These are phyloP conservation scores for Vanderwaltozyma verrucispora DNA, from an alignment of 805 yeast genomes.

Conservation along the genomic window DNA sequence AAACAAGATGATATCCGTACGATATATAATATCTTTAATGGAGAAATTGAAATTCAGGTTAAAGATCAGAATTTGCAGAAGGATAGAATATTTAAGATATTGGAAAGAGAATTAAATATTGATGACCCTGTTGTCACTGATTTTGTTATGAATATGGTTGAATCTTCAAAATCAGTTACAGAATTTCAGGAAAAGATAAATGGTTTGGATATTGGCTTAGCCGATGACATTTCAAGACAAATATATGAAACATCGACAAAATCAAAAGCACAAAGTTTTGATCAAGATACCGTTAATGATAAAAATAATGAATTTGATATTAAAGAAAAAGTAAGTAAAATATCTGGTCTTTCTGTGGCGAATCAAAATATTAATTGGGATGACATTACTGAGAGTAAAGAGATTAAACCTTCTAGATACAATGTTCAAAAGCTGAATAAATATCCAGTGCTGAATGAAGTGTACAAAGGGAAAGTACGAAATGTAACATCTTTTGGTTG, in stretches of 20 bases:
- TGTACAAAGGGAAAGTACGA: conserved; percentile 53
- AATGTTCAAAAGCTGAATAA: conserved; percentile 10
- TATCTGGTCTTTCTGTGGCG: conserved; percentile 7
- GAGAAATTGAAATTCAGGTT: not conserved
- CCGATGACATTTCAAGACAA: conserved; percentile 3
- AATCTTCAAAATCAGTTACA: conserved; percentile 4
- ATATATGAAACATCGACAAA: conserved; percentile 5
- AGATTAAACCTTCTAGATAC: conserved; percentile 1
- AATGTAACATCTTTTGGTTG: conserved; percentile 67
- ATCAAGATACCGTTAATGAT: not conserved
- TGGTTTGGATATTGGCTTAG: conserved; percentile 19
- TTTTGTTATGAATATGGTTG: conserved; percentile 14
- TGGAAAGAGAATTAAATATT: conserved; percentile 9
- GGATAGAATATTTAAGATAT: conserved; percentile 5
- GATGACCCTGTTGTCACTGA: conserved; percentile 17
- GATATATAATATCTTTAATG: conserved; percentile 5
- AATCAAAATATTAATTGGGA: conserved; percentile 14
- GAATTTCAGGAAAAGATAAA: conserved; percentile 8
- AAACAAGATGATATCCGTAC: conserved; percentile 7
- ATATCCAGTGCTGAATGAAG: conserved; percentile 32
- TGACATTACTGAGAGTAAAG: conserved; percentile 8
- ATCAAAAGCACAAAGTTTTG: not conserved
- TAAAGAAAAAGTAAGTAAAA: conserved; percentile 1
- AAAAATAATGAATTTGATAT: not conserved
- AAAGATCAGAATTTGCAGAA: not conserved